Evolutionary conservation across 2,329 filamentous ascomycete genomes (phyloP), one percentile per base, ranked within the genome.

Genomic region (Colletotrichum sp.): DNA sequence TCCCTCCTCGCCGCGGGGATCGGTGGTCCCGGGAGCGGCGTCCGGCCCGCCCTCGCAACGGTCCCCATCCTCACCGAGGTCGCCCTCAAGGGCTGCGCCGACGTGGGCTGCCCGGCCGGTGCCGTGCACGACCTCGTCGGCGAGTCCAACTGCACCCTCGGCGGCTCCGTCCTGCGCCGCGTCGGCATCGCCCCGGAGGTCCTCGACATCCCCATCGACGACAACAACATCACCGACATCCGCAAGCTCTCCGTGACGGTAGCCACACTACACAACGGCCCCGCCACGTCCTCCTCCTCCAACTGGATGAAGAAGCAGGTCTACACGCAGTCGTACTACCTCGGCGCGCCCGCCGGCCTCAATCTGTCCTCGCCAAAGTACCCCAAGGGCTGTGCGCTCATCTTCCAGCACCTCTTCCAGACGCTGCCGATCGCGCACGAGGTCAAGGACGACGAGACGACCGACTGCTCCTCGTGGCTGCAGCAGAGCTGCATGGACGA

Each of bases 401-500:
- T 76, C 48, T 76, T 76, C 58, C 73, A 76, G 32, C 73, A 76
- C 73, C 70, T 76, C 13, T 76, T 76, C 65, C 73, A 76, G 64
- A 76, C 73, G 5, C 43, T 76, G 12, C 73, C 73, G 38, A 76
- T 73, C 26, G 64, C 70, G 32, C 73, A 76, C 70, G 73, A 76
- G 70, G 73, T 76, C 2, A 55, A 65, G 1, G 73, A 76, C 58
- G 28, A 26, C 26, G 73, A 76, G 30, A 73, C 73, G n/a, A 76
- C 73, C 13, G 73, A 76, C 58, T 76, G 73, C 64, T 73, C 70
- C 21, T 28, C 73, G 7, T 76, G 73, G 73, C 70, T 76, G 64
- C 73, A 76, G 73, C 73, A 76, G 65, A 73, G 69, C 52, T 76
- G 73, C 70, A 76, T 76, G 73, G 73, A 76, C 70, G 73, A 76